phyloP scores from a whole-genome alignment of 2,329 filamentous ascomycete genomes.

The Aspergillus latus region DNA sequence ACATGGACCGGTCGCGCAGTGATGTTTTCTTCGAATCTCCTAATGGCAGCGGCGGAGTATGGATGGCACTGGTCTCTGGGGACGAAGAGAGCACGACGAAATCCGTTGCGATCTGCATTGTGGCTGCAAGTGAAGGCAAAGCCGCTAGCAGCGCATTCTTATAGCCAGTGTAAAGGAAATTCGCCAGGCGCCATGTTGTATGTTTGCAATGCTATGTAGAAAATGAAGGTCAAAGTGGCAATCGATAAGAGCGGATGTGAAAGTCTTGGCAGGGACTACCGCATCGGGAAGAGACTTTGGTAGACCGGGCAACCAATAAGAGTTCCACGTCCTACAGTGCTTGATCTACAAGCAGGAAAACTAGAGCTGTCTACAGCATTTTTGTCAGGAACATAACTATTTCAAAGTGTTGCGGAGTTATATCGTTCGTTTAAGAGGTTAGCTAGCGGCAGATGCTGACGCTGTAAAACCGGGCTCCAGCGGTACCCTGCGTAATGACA shows the following conservation, averaged over 20 bases:
- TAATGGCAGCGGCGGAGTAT: constrained; percentile 30
- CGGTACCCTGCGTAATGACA: neutral
- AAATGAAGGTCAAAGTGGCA: neutral
- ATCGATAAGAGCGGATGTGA: constrained; percentile 12
- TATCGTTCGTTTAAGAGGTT: neutral
- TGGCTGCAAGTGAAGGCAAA: constrained; percentile 20
- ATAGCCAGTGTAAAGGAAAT: neutral
- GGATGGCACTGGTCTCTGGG: constrained; percentile 34
- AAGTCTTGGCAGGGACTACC: constrained; percentile 39
- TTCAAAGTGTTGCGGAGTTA: neutral
- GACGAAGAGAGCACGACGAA: constrained; percentile 45
- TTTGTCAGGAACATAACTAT: neutral
- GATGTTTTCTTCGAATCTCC: constrained; percentile 18
- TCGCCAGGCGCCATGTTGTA: constrained; percentile 2
- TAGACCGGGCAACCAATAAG: constrained; percentile 36
- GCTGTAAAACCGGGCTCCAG: neutral
- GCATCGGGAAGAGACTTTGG: constrained; percentile 26
- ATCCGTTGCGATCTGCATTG: constrained; percentile 40
- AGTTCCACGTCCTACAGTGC: constrained; percentile 5
- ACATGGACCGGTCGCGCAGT: constrained; percentile 23
- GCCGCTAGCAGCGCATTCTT: neutral
- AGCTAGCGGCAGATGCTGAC: neutral
- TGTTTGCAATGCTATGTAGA: neutral
- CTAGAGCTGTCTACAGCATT: neutral
- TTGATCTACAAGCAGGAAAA: neutral